These are phyloP conservation scores for Sonneratia alba DNA, from an alignment of 345 rosid species.

Conservation along the genomic window DNA sequence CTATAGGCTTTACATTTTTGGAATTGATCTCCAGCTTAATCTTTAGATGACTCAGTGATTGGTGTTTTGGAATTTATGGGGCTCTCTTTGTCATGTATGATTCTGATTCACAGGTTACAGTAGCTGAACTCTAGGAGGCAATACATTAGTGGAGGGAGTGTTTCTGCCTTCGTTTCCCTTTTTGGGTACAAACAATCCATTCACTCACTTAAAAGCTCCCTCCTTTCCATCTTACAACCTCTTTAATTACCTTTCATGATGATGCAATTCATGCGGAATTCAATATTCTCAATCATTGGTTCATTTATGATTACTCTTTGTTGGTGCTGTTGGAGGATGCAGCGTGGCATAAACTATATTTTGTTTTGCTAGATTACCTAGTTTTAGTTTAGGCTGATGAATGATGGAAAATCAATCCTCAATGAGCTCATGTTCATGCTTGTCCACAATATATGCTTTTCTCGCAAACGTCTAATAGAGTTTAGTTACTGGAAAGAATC, in stretches of 20 bases:
- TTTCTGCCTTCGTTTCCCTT: not conserved
- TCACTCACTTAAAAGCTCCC: too few species aligned
- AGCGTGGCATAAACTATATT: too few species aligned
- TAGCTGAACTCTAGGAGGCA: constrained; percentile 86
- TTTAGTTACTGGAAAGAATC: too few species aligned
- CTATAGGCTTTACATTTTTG: not conserved
- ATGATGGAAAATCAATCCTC: not conserved
- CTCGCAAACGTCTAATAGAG: too few species aligned
- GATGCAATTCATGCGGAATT: too few species aligned
- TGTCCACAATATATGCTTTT: not conserved
- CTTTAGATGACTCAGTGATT: not conserved
- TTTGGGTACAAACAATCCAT: not conserved
- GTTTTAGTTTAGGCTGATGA: not conserved
- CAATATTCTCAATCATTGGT: too few species aligned
- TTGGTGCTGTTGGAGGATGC: too few species aligned
- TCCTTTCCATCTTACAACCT: too few species aligned
- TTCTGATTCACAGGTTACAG: constrained; percentile 52
- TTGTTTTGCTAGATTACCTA: too few species aligned
- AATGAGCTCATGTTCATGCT: not conserved
- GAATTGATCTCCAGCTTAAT: not conserved
- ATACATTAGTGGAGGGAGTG: constrained; percentile 67
- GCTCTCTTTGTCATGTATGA: not conserved
- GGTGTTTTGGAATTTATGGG: not conserved
- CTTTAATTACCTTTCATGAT: too few species aligned
- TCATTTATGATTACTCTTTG: too few species aligned